A percentile compares a stretch with the other conserved stretches of the same genome.
phyloP scores from a whole-genome alignment of 2,329 filamentous ascomycete genomes.

The Phialophora macrospora region DNA sequence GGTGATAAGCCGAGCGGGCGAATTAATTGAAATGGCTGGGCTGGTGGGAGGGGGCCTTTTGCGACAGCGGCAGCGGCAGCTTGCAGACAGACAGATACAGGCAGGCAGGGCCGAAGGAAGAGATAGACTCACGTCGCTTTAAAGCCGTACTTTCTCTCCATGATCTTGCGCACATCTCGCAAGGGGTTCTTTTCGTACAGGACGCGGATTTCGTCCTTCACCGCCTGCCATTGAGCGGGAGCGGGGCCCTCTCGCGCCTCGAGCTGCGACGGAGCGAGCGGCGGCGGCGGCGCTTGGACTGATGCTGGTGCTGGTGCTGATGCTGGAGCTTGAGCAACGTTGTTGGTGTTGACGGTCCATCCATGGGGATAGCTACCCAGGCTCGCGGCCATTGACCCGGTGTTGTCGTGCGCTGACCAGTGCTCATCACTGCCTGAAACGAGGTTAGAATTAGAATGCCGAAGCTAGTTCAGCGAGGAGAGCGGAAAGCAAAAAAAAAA shows the following conservation, averaged over 20 bases:
- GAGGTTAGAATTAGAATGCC: conserved; percentile 25
- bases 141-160: conserved; percentile 37
- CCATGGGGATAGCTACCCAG: conserved; percentile 21
- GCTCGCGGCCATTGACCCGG: conserved; percentile 35
- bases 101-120: not conserved
- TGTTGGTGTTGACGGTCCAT: conserved; percentile 25
- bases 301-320: conserved; percentile 7
- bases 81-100: conserved; percentile 2
- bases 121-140: conserved; percentile 37
- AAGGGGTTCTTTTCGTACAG: conserved; percentile 38
- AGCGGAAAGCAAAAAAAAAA: conserved; percentile 13
- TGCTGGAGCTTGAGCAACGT: conserved; percentile 26
- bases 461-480: conserved; percentile 17
- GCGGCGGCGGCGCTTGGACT: conserved; percentile 4
- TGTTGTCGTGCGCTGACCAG: conserved; percentile 21
- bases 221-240: conserved; percentile 36
- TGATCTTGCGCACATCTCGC: conserved; percentile 35
- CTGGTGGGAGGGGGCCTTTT: not conserved
- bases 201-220: conserved; percentile 35
- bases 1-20: conserved; percentile 2
- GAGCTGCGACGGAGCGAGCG: conserved; percentile 23
- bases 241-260: conserved; percentile 36
- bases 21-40: conserved; percentile 17
- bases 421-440: conserved; percentile 34
- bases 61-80: not conserved